These are phyloP conservation scores for Chamaecrista fasciculata DNA, from an alignment of 306 rosid species.

Conservation along the genomic window DNA sequence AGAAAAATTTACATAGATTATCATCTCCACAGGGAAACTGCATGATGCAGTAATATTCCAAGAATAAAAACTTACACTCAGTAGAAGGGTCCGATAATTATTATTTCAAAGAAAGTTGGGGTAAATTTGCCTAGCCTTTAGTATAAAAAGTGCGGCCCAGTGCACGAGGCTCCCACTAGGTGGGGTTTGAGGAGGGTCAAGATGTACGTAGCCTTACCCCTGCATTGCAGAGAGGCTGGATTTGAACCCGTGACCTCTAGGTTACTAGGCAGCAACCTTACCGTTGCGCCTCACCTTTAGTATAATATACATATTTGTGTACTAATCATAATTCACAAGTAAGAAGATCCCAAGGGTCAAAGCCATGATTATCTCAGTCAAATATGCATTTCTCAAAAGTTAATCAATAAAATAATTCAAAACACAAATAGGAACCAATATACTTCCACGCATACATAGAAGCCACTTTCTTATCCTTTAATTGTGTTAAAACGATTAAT, in stretches of 20 bases:
- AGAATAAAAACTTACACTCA: background rate
- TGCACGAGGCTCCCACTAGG: too few species aligned
- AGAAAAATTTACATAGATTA: background rate
- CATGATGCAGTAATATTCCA: background rate
- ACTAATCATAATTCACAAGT: background rate
- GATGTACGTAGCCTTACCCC: too few species aligned
- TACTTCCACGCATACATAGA: background rate
- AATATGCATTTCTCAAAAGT: background rate
- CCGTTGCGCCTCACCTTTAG: too few species aligned
- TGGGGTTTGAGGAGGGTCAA: too few species aligned
- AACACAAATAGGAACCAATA: background rate
- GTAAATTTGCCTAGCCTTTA: background rate
- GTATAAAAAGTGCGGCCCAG: too few species aligned
- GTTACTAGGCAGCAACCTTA: too few species aligned
- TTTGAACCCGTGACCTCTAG: too few species aligned
- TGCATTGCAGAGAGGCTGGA: too few species aligned
- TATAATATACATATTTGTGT: background rate
- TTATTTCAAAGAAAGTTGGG: background rate
- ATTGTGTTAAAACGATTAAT: background rate
- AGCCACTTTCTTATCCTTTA: background rate
- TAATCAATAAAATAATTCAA: background rate
- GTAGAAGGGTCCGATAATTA: background rate
- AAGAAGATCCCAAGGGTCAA: background rate
- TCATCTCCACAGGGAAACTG: background rate
- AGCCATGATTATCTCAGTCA: background rate